Percentiles rank a stretch among this genome's conserved stretches.
Evolutionary conservation across 331 rosid species (phyloP).

Genomic region (Prunus yedoensis): DNA sequence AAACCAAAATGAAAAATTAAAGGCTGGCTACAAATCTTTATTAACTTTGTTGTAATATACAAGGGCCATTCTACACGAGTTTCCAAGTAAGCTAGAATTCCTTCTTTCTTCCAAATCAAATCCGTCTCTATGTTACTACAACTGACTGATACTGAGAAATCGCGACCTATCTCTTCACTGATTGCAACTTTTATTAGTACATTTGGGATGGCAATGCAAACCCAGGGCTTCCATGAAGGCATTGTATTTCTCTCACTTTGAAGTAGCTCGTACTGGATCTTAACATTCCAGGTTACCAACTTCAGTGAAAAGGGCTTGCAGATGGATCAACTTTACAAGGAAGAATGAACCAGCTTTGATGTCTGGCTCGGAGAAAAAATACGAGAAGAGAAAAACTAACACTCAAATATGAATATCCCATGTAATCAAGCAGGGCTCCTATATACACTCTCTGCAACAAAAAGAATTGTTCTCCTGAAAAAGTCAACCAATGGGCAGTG

Average conservation of each 20-base stretch:
- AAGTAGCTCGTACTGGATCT: neutral
- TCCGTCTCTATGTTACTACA: conserved; percentile 23
- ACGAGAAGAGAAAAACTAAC: conserved; percentile 27
- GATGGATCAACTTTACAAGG: conserved; percentile 25
- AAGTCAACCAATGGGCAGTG: conserved; percentile 12
- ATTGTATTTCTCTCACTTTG: too few relatives aligned
- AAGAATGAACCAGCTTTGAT: conserved; percentile 34
- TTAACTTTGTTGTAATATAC: conserved; percentile 35
- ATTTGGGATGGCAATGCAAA: neutral
- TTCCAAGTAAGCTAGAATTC: conserved; percentile 29
- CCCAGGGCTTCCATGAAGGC: too few relatives aligned
- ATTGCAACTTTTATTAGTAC: conserved; percentile 16
- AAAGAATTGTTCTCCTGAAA: conserved; percentile 30
- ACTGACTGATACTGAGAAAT: conserved; percentile 15
- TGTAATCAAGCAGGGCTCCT: conserved; percentile 45
- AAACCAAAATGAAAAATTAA: conserved; percentile 12
- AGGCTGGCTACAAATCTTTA: conserved; percentile 20
- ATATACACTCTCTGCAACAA: conserved; percentile 61
- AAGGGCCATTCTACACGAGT: conserved; percentile 21
- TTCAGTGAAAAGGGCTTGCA: conserved; percentile 16
- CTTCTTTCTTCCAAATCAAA: conserved; percentile 28
- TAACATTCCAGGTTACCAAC: conserved; percentile 14
- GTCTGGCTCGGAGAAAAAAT: conserved; percentile 4
- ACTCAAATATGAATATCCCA: conserved; percentile 30
- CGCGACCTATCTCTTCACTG: conserved; percentile 27